These are phyloP conservation scores for Rhizopogon rudus DNA, from an alignment of 768 basidiomycete genomes.

Conservation along the genomic window DNA sequence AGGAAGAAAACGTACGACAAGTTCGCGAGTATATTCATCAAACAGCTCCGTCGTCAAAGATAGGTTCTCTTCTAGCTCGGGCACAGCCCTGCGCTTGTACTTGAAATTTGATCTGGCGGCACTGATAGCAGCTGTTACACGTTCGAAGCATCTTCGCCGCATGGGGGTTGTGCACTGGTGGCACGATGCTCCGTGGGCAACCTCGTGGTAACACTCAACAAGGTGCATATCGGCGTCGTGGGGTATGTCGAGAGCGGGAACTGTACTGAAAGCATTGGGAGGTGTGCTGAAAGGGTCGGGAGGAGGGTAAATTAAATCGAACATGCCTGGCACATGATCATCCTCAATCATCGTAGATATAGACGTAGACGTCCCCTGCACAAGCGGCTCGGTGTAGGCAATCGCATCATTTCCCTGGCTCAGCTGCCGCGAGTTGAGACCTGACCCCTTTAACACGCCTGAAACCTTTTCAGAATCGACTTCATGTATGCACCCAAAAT, in stretches of 20 bases:
- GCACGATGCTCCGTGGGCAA: background rate
- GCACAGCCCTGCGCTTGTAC: background rate
- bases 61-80: background rate
- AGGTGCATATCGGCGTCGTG: background rate
- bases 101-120: background rate
- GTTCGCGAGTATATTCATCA: background rate
- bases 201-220: background rate
- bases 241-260: too few relatives aligned
- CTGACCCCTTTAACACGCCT: background rate
- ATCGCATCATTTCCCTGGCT: too few relatives aligned
- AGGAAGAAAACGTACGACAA: background rate
- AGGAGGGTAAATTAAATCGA: background rate
- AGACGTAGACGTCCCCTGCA: too few relatives aligned
- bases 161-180: background rate
- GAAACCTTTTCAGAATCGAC: conserved; percentile 12
- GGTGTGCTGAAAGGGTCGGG: background rate
- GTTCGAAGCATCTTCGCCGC: background rate
- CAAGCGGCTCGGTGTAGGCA: too few relatives aligned
- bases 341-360: background rate
- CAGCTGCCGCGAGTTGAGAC: too few relatives aligned
- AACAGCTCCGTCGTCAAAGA: background rate
- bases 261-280: background rate
- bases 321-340: background rate
- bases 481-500: conserved; percentile 3
- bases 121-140: background rate